Evolutionary conservation across 2,329 filamentous ascomycete genomes (phyloP).

Genomic region (Microsporum audouinii): DNA sequence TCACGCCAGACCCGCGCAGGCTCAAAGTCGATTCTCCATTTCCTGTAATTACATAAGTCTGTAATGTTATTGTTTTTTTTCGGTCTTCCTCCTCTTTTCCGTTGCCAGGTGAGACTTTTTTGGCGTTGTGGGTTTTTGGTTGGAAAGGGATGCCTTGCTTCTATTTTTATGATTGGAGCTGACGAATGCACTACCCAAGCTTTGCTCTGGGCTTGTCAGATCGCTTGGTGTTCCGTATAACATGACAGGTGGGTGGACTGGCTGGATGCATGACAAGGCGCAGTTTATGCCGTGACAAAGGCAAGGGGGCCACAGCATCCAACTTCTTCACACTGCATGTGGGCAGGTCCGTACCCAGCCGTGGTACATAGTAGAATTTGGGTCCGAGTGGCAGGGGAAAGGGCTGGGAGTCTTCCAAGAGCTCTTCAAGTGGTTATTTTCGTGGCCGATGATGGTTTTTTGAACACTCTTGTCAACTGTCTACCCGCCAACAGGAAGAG

Average conservation of each 20-base stretch:
- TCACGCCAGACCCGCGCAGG: neutral
- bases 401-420: neutral
- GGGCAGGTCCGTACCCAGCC: neutral
- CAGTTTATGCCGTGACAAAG: neutral
- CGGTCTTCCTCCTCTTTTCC: neutral
- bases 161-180: conserved; percentile 1
- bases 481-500: neutral
- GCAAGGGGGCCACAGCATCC: neutral
- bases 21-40: neutral
- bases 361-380: neutral
- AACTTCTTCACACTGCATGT: neutral
- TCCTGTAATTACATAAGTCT: neutral
- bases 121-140: neutral
- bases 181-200: neutral
- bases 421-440: neutral
- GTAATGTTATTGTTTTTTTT: neutral
- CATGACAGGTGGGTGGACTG: neutral
- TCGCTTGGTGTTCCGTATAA: neutral
- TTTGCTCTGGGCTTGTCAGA: neutral
- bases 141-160: neutral
- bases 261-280: neutral
- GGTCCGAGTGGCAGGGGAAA: too few relatives aligned
- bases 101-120: neutral
- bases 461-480: neutral
- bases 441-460: neutral